Evolutionary conservation across 345 rosid species (phyloP).

Genomic region (Microcos paniculata): DNA sequence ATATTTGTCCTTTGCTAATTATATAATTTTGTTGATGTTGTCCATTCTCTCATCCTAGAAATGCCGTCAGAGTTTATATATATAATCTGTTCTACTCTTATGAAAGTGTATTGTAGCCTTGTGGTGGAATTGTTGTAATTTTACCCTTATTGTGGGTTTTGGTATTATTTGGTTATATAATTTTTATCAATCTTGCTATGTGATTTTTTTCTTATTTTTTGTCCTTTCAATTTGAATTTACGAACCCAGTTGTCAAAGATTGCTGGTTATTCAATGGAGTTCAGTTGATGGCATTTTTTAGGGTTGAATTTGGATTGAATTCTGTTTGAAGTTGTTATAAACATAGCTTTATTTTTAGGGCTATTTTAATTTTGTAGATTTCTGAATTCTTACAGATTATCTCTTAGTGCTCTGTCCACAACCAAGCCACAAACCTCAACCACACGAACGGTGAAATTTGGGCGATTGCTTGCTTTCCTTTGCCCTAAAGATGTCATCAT

Average conservation of each 20-base stretch:
- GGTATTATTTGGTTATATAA: too few relatives aligned
- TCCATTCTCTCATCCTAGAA: too few relatives aligned
- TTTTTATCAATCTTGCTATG: too few relatives aligned
- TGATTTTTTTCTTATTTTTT: neutral
- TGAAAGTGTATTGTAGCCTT: too few relatives aligned
- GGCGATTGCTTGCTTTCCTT: neutral
- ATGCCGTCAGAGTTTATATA: too few relatives aligned
- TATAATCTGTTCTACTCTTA: too few relatives aligned
- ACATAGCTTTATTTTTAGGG: neutral
- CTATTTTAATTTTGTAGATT: neutral
- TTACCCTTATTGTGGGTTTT: too few relatives aligned
- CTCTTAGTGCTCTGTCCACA: neutral
- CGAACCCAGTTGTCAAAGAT: neutral
- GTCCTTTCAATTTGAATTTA: neutral
- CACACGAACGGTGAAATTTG: neutral
- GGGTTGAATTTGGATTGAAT: neutral
- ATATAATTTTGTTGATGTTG: too few relatives aligned
- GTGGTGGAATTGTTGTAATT: too few relatives aligned
- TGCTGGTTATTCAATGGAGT: neutral
- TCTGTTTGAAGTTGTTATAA: neutral
- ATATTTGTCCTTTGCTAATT: too few relatives aligned
- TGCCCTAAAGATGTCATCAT: conserved; percentile 64
- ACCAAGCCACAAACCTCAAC: neutral
- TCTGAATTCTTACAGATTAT: neutral
- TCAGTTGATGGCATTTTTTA: neutral